A percentile compares a stretch with the other conserved stretches of the same genome.
phyloP scores from a whole-genome alignment of 306 rosid species.

The Castanea sativa region DNA sequence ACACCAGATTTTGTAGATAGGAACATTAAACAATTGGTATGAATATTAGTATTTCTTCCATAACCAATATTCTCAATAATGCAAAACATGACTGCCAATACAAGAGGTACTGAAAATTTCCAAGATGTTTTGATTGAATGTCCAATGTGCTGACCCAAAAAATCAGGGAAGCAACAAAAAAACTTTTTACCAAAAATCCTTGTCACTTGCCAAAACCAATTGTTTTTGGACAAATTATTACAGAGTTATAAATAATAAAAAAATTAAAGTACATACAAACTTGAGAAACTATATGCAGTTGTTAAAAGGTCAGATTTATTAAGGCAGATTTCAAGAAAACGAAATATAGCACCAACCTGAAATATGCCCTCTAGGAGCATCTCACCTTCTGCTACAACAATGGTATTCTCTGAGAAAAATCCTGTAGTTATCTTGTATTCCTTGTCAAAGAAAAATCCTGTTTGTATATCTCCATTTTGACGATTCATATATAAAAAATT shows the following conservation, averaged over 20 bases:
- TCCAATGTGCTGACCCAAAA: background rate
- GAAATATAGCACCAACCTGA: constrained; percentile 51
- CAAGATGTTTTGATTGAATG: background rate
- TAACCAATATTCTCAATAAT: background rate
- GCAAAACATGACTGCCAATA: background rate
- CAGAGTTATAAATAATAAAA: background rate
- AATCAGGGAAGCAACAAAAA: constrained; percentile 3
- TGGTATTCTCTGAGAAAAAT: constrained; percentile 85
- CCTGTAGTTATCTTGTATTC: constrained; percentile 93
- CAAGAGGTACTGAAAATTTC: background rate
- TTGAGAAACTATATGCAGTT: background rate
- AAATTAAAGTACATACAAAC: constrained; percentile 5
- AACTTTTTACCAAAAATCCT: background rate
- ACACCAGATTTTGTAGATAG: background rate
- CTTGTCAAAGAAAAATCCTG: constrained; percentile 62
- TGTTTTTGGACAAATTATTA: background rate
- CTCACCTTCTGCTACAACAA: constrained; percentile 94
- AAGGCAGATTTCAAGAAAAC: constrained; percentile 2
- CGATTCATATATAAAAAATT: background rate
- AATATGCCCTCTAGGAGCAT: constrained; percentile 80
- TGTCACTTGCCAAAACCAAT: background rate
- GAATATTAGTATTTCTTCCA: background rate
- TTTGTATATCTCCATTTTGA: constrained; percentile 1
- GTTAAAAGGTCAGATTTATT: background rate
- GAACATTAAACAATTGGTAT: background rate